Percentiles rank a stretch among this genome's conserved stretches.
phyloP scores from a whole-genome alignment of 164 flowering plant species.

The Tinospora cordifolia region DNA sequence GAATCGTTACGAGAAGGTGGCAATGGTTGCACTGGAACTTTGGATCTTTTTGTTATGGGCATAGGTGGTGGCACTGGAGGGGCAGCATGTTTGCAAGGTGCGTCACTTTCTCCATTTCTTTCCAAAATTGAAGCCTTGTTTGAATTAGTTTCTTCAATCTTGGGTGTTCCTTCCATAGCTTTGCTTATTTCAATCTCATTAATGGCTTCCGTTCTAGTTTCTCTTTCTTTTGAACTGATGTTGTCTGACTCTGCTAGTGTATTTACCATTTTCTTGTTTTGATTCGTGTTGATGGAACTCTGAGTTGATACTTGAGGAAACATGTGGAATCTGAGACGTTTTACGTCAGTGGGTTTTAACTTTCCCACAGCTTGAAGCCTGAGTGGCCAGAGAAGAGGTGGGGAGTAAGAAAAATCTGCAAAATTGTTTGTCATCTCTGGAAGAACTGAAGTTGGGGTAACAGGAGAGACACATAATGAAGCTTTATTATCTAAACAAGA shows the following conservation, averaged over 20 bases:
- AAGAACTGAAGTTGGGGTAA: conserved; percentile 74
- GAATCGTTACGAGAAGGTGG: conserved; percentile 5
- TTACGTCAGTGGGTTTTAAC: conserved; percentile 54
- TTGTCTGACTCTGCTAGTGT: conserved; percentile 8
- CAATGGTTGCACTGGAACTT: neutral
- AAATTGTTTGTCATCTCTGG: conserved; percentile 24
- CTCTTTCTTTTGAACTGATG: conserved; percentile 11
- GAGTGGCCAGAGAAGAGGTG: conserved; percentile 43
- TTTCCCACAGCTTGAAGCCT: conserved; percentile 54
- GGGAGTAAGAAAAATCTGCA: conserved; percentile 26
- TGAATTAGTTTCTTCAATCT: conserved; percentile 4
- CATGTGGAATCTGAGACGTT: conserved; percentile 49
- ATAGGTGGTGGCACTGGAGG: conserved; percentile 4
- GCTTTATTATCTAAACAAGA: conserved; percentile 27
- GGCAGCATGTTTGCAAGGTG: neutral
- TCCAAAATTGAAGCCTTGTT: conserved; percentile 2
- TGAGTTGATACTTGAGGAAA: conserved; percentile 26
- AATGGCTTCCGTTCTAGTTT: neutral
- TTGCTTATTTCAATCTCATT: conserved; percentile 2
- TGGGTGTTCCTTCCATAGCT: conserved; percentile 7
- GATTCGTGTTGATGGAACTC: conserved; percentile 12
- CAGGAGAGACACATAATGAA: conserved; percentile 39
- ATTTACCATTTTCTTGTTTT: conserved; percentile 3
- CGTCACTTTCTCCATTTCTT: conserved; percentile 4
- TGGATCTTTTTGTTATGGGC: neutral